Evolutionary conservation across 495 filamentous ascomycete genomes (phyloP).

Genomic region (Xylaria nigripes): DNA sequence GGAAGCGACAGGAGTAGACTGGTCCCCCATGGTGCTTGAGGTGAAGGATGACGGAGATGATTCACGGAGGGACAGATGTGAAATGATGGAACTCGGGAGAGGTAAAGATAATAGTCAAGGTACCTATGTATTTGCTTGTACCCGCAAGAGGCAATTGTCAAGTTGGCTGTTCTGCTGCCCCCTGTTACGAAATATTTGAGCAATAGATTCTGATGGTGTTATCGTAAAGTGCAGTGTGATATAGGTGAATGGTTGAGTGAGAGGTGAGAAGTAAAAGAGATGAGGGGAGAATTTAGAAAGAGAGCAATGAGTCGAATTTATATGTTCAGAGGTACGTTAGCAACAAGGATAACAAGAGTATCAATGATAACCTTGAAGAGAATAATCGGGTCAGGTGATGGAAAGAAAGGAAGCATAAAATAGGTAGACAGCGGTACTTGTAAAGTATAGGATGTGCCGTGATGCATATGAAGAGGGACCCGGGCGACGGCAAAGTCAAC

Average conservation of each 20-base stretch:
- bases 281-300: too few relatives aligned
- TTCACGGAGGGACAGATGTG: not conserved
- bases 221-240: not conserved
- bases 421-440: too few relatives aligned
- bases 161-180: not conserved
- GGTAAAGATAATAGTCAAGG: not conserved
- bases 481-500: too few relatives aligned
- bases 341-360: too few relatives aligned
- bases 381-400: too few relatives aligned
- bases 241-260: not conserved
- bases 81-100: not conserved
- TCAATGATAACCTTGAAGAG: too few relatives aligned
- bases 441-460: too few relatives aligned
- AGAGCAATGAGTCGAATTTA: too few relatives aligned
- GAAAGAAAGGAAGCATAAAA: too few relatives aligned
- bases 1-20: constrained; percentile 13
- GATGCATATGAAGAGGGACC: too few relatives aligned
- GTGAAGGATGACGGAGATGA: not conserved
- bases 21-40: constrained; percentile 17
- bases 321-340: too few relatives aligned
- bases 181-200: not conserved
- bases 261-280: not conserved
- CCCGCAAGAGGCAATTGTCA: not conserved
- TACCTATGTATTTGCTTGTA: too few relatives aligned
- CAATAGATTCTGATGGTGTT: not conserved